phyloP scores from a whole-genome alignment of 108 stramenopile genomes.

The Pelagomonas calceolata region DNA sequence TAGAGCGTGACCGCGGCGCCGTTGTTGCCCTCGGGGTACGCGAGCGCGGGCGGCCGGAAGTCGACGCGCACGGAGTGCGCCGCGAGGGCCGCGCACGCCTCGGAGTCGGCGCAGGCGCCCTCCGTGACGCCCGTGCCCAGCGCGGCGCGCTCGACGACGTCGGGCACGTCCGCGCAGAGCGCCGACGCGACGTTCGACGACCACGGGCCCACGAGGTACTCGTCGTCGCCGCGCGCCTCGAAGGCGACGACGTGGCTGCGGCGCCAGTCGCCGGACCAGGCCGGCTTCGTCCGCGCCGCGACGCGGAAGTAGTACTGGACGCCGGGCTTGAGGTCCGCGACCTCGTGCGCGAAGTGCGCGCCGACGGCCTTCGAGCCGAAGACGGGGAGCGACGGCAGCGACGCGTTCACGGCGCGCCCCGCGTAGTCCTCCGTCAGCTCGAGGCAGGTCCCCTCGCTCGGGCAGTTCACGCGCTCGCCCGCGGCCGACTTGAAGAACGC shows the following conservation, averaged over 20 bases:
- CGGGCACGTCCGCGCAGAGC: constrained; percentile 8
- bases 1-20: constrained; percentile 34
- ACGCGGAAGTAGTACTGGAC: constrained; percentile 61
- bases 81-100: neutral
- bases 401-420: neutral
- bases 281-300: constrained; percentile 23
- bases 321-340: constrained; percentile 43
- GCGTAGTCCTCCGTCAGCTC: neutral
- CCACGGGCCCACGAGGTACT: neutral
- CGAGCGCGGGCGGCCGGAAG: constrained; percentile 18
- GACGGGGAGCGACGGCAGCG: neutral
- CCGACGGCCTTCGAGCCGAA: neutral
- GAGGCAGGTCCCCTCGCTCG: neutral
- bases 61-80: constrained; percentile 27
- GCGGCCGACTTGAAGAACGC: neutral
- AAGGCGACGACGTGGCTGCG: no score
- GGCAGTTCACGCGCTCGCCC: neutral
- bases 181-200: neutral
- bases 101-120: no score
- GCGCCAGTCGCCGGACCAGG: neutral
- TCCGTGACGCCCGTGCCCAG: constrained; percentile 1
- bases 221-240: neutral
- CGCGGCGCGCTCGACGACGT: constrained; percentile 26
- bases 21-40: constrained; percentile 37
- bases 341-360: neutral